A percentile compares a stretch with the other conserved stretches of the same genome.
phyloP scores from a whole-genome alignment of 192 early-diverging fungal genomes.

The Kickxella alabastrina region DNA sequence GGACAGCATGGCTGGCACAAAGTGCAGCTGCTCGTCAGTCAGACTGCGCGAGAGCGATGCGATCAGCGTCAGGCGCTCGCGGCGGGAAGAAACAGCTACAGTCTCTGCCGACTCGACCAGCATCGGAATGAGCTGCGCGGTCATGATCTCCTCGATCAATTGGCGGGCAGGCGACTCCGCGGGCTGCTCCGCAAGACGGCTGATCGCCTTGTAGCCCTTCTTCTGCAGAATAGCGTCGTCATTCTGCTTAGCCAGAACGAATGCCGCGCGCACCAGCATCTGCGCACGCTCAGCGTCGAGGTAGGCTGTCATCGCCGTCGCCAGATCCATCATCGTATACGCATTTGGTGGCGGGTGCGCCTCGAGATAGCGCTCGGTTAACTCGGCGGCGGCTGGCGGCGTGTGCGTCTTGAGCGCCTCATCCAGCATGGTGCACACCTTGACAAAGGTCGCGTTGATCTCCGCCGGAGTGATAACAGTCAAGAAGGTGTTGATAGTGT shows the following conservation, averaged over 20 bases:
- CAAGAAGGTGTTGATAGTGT: slow-evolving; percentile 67
- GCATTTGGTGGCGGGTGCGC: slow-evolving; percentile 64
- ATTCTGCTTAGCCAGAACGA: slow-evolving; percentile 53
- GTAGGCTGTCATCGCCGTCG: slow-evolving; percentile 66
- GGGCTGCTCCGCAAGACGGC: slow-evolving; percentile 39
- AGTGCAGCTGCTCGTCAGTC: slow-evolving; percentile 65
- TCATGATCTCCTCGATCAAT: slow-evolving; percentile 42
- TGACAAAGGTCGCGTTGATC: slow-evolving; percentile 61
- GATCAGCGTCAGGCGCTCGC: slow-evolving; percentile 72
- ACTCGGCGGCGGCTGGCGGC: slow-evolving; percentile 51
- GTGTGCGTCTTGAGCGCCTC: slow-evolving; percentile 57
- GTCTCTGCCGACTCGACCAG: slow-evolving; percentile 69
- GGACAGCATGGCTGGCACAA: slow-evolving; percentile 81
- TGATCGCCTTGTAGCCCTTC: slow-evolving; percentile 89
- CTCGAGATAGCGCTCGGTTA: slow-evolving; percentile 48
- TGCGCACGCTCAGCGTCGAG: slow-evolving; percentile 68
- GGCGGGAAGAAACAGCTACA: slow-evolving; percentile 69
- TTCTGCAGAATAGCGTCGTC: slow-evolving; percentile 81
- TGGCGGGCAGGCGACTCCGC: slow-evolving; percentile 26
- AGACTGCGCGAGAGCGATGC: slow-evolving; percentile 61
- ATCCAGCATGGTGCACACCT: slow-evolving; percentile 58
- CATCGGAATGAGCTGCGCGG: slow-evolving; percentile 66
- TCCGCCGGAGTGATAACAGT: slow-evolving; percentile 59
- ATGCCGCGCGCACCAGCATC: slow-evolving; percentile 50
- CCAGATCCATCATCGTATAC: slow-evolving; percentile 87